Evolutionary conservation across 495 filamentous ascomycete genomes (phyloP).

Genomic region (Chaetomium tenue): DNA sequence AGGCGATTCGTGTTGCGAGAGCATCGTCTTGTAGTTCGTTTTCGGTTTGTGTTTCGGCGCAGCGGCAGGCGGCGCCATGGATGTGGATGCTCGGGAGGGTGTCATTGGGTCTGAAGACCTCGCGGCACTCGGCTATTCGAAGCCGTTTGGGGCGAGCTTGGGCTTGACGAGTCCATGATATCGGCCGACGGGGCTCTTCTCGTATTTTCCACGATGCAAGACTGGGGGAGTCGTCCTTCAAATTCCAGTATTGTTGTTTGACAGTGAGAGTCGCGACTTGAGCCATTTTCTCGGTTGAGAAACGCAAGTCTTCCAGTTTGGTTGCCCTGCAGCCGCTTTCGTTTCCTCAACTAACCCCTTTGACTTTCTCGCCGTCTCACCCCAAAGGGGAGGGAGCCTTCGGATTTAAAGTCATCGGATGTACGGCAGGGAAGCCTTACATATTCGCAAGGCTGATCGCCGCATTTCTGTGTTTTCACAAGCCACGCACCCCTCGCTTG

Average conservation of each 20-base stretch:
- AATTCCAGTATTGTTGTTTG: neutral
- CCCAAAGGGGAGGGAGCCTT: neutral
- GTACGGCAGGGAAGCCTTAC: neutral
- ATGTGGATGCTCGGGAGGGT: constrained; percentile 19
- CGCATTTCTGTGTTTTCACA: neutral
- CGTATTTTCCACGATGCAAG: neutral
- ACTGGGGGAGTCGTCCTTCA: neutral
- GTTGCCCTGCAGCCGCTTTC: neutral
- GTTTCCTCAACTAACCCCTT: neutral
- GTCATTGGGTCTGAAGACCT: constrained; percentile 12
- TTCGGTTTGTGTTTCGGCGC: constrained; percentile 2
- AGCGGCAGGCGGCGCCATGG: constrained; percentile 20
- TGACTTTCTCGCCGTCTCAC: too few relatives aligned
- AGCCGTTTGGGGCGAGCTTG: constrained; percentile 8
- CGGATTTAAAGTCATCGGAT: neutral
- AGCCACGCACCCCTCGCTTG: constrained; percentile 5
- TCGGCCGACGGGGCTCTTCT: neutral
- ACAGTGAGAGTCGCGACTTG: neutral
- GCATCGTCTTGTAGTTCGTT: constrained; percentile 13
- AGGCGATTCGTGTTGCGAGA: constrained; percentile 18
- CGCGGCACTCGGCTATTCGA: constrained; percentile 15
- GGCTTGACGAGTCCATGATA: constrained; percentile 1
- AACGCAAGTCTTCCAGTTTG: neutral
- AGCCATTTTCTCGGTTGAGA: neutral
- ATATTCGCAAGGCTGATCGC: constrained; percentile 6